These are phyloP conservation scores for Cucurbitaria berberidis DNA, from an alignment of 2,329 filamentous ascomycete genomes.

Conservation along the genomic window DNA sequence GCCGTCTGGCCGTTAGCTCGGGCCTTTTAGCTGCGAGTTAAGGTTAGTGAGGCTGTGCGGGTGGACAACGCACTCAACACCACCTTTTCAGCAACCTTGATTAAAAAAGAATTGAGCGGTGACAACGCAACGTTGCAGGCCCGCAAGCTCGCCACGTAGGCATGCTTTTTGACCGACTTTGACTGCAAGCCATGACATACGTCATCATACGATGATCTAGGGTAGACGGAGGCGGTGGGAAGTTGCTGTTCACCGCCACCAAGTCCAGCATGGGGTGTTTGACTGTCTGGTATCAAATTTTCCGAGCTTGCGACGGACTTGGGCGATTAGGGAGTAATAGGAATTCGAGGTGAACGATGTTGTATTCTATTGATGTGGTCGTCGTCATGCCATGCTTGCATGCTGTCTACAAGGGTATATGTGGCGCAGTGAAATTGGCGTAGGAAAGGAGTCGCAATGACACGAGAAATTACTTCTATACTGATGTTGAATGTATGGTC, in stretches of 20 bases:
- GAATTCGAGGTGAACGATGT: slow-evolving; percentile 19
- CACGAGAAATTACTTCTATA: slow-evolving; percentile 17
- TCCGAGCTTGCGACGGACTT: slow-evolving; percentile 13
- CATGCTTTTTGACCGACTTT: slow-evolving; percentile 30
- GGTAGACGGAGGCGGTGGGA: slow-evolving; percentile 31
- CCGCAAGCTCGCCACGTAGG: slow-evolving; percentile 33
- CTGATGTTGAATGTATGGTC: slow-evolving; percentile 16
- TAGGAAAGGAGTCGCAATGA: slow-evolving; percentile 20
- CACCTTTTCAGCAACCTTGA: slow-evolving; percentile 16
- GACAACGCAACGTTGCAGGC: slow-evolving; percentile 27
- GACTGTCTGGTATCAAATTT: slow-evolving; percentile 17
- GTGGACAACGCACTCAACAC: slow-evolving; percentile 31
- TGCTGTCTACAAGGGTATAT: slow-evolving; percentile 9
- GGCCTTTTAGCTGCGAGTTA: slow-evolving; percentile 10
- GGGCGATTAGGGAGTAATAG: slow-evolving; percentile 21
- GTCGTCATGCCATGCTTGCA: slow-evolving; percentile 15
- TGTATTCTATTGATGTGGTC: slow-evolving; percentile 15
- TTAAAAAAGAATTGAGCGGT: slow-evolving; percentile 16
- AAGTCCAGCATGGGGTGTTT: slow-evolving; percentile 27
- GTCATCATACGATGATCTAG: slow-evolving; percentile 34
- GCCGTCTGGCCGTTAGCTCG: slow-evolving; percentile 3
- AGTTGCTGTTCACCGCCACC: slow-evolving; percentile 38
- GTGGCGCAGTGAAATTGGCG: slow-evolving; percentile 12
- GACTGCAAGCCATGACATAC: slow-evolving; percentile 24
- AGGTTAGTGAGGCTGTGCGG: slow-evolving; percentile 24